Conservation (phyloP, 495 filamentous ascomycete genomes). For the Podospora comata region DNA sequence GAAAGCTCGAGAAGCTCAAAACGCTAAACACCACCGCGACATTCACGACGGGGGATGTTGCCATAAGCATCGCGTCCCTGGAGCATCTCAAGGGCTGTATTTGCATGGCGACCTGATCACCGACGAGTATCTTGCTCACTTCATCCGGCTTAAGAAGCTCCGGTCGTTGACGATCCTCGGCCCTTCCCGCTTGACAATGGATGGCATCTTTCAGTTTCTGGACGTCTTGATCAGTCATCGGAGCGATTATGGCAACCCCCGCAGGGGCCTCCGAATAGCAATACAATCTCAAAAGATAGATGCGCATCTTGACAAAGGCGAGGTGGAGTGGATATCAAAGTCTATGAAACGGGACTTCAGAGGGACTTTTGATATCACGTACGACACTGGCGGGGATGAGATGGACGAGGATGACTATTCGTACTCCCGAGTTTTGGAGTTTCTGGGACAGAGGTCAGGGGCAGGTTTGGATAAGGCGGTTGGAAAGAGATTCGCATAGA, state of each 20-base stretch:
- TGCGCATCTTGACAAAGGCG: not conserved
- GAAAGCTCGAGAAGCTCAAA: slow-evolving; percentile 29
- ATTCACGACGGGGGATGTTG: slow-evolving; percentile 14
- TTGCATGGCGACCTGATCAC: slow-evolving; percentile 56
- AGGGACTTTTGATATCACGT: not conserved
- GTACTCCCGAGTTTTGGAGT: not conserved
- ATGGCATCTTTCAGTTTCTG: not conserved
- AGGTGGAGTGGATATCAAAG: too few relatives aligned
- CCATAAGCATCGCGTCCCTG: slow-evolving; percentile 30
- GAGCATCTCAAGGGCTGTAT: slow-evolving; percentile 51
- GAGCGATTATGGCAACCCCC: not conserved
- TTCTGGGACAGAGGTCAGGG: not conserved
- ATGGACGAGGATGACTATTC: not conserved
- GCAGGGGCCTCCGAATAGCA: not conserved
- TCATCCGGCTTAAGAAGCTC: not conserved
- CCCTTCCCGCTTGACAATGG: not conserved
- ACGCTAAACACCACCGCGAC: slow-evolving; percentile 29
- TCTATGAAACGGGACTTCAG: not conserved
- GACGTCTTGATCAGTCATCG: not conserved
- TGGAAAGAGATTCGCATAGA: too few relatives aligned
- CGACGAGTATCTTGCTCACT: slow-evolving; percentile 38
- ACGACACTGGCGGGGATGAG: not conserved
- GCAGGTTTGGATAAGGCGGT: too few relatives aligned
- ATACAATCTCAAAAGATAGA: not conserved
- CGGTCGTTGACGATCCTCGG: not conserved